A percentile compares a stretch with the other conserved stretches of the same genome.
These are phyloP conservation scores for Xylaria multiplex DNA, from an alignment of 2,329 filamentous ascomycete genomes.

Conservation along the genomic window DNA sequence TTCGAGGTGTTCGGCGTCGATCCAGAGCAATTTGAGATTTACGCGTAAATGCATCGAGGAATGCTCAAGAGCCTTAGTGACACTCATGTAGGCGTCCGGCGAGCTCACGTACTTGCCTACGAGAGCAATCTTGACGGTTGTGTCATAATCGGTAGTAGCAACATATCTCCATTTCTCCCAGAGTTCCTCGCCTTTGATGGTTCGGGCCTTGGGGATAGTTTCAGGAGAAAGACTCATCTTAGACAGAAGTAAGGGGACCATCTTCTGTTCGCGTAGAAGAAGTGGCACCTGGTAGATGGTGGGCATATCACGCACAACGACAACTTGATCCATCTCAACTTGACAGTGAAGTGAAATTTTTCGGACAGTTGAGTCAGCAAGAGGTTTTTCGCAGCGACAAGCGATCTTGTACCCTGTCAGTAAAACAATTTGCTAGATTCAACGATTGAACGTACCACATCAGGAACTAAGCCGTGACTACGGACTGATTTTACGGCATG, in stretches of 20 bases:
- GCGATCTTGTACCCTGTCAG: slow-evolving; percentile 71
- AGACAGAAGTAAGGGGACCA: slow-evolving; percentile 73
- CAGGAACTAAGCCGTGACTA: slow-evolving; percentile 78
- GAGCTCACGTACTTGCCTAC: slow-evolving; percentile 92
- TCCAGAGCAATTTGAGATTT: slow-evolving; percentile 83
- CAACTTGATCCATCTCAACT: slow-evolving; percentile 83
- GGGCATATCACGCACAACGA: slow-evolving; percentile 88
- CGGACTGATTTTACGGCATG: slow-evolving; percentile 86
- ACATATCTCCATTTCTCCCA: slow-evolving; percentile 86
- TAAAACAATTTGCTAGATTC: slow-evolving; percentile 20
- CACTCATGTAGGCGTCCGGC: slow-evolving; percentile 85
- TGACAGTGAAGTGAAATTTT: slow-evolving; percentile 94
- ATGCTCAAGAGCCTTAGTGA: slow-evolving; percentile 89
- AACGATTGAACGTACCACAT: slow-evolving; percentile 63
- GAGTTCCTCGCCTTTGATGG: slow-evolving; percentile 71
- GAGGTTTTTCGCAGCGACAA: slow-evolving; percentile 83
- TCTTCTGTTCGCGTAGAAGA: slow-evolving; percentile 84
- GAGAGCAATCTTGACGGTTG: slow-evolving; percentile 81
- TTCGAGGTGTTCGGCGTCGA: slow-evolving; percentile 88
- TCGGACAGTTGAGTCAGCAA: slow-evolving; percentile 77
- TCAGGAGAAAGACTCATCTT: slow-evolving; percentile 66
- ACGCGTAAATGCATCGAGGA: slow-evolving; percentile 85
- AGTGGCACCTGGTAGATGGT: slow-evolving; percentile 95
- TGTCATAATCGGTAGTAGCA: slow-evolving; percentile 71
- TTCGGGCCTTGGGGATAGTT: slow-evolving; percentile 65